Conservation (phyloP, 805 yeast species). For the Millerozyma acaciae region DNA sequence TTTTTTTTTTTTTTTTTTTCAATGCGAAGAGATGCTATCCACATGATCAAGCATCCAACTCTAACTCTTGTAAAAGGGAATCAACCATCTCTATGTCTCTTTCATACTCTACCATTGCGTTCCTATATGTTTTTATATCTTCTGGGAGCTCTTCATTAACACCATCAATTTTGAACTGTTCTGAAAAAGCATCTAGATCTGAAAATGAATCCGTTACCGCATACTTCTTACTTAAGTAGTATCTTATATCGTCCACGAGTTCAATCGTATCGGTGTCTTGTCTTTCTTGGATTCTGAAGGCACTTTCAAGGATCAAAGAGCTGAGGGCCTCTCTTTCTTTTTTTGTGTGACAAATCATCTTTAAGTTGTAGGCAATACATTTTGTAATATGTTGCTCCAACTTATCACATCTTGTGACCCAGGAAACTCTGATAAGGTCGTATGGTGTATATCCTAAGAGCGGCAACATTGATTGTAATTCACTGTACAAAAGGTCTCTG, state of each 20-base stretch:
- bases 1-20: slow-evolving; percentile 3
- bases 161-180: slow-evolving; percentile 9
- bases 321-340: slow-evolving; percentile 22
- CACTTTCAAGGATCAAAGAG: slow-evolving; percentile 38
- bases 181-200: slow-evolving; percentile 22
- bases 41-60: slow-evolving; percentile 24
- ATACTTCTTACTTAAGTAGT: slow-evolving; percentile 46
- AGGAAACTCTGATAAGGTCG: slow-evolving; percentile 59
- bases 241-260: slow-evolving; percentile 72
- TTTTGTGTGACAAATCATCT: slow-evolving; percentile 26
- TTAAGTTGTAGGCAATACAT: slow-evolving; percentile 49
- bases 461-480: slow-evolving; percentile 16
- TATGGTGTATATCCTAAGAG: slow-evolving; percentile 39
- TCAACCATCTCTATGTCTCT: slow-evolving; percentile 29
- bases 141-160: slow-evolving; percentile 7
- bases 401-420: slow-evolving; percentile 64
- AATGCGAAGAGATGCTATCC: slow-evolving; percentile 7
- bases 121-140: slow-evolving; percentile 15
- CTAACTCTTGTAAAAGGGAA: slow-evolving; percentile 20
- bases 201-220: slow-evolving; percentile 23
- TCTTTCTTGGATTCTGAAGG: slow-evolving; percentile 53
- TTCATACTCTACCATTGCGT: slow-evolving; percentile 17
- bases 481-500: slow-evolving; percentile 14
- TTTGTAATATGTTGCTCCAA: slow-evolving; percentile 62
- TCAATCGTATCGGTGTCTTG: slow-evolving; percentile 80